A percentile compares a stretch with the other conserved stretches of the same genome.
Evolutionary conservation across 331 rosid species (phyloP).

Genomic region (Acacia pycnantha): DNA sequence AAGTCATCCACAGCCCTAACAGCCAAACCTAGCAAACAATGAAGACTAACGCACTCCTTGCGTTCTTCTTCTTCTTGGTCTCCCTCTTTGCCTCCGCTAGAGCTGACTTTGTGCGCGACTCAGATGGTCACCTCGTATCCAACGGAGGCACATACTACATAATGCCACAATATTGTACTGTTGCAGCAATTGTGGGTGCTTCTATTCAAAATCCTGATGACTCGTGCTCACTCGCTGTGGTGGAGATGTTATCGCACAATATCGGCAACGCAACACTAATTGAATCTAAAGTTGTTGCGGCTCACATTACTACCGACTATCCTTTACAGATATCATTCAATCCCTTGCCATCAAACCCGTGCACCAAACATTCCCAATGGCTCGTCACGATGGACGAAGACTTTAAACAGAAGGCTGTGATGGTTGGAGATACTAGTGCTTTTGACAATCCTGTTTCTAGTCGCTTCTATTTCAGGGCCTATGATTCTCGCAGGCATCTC

Average conservation of each 20-base stretch:
- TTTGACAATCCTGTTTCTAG: no score
- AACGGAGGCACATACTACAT: not conserved
- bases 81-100: not conserved
- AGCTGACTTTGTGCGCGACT: not conserved
- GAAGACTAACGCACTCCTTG: not conserved
- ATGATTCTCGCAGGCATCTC: no score
- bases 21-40: not conserved
- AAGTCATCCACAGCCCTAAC: not conserved
- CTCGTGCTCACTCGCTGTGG: not conserved
- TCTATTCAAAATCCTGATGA: no score
- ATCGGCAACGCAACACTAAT: not conserved
- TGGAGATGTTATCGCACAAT: no score
- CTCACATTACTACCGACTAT: no score
- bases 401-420: no score
- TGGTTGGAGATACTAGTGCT: no score
- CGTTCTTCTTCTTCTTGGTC: not conserved
- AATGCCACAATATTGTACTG: not conserved
- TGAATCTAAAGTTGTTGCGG: accelerated
- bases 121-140: not conserved
- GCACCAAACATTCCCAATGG: no score
- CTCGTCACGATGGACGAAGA: no score
- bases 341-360: no score
- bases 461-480: no score
- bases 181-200: not conserved
- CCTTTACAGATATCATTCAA: not conserved